Evolutionary conservation across 2,329 filamentous ascomycete genomes (phyloP), one percentile per base, ranked within the genome.

Genomic region (Colletotrichum sp.): DNA sequence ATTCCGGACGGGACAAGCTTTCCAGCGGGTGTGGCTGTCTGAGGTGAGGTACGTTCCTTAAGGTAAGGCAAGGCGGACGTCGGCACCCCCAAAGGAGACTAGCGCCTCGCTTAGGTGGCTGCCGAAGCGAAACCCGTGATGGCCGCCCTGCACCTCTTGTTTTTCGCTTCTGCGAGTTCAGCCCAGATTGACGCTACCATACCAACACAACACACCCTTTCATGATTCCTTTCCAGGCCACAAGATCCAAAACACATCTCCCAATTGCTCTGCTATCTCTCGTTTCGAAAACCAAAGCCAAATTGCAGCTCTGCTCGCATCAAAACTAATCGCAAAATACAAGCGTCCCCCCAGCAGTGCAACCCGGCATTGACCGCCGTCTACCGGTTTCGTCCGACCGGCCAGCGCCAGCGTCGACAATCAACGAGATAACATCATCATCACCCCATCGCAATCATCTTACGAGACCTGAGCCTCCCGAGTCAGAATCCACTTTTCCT

Each of bases 401-500:
- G 65, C 28, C 19, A 15, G 44, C 44, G 44, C 44, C 44, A 48
- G 44, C 22, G 7, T 16, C 28, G 15, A 28, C 25, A 25, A n/a
- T 19, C 8, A n/a, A 22, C 59, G 25, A 55, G 63, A 48, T 74
- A 69, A 65, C 70, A 76, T 74, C 74, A 75, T 72, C 70, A 76
- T 76, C 74, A 74, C 65, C 44, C 65, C 74, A 76, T 74, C 34
- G 11, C 44, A 15, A 39, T 19, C 34, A 30, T 76, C 74, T 76
- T 69, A 73, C 74, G 74, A 70, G 44, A 13, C 57, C 59, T 32
- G 57, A 68, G 67, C 59, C 71, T 70, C 25, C 44, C 72, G 72
- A 71, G 52, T 74, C 74, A 76, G 69, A 68, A 65, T 36, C 74
- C 74, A 76, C 70, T 60, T 64, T 68, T 16, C 16, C 11, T 27